Evolutionary conservation across 2,329 filamentous ascomycete species (phyloP).

Genomic region (Cercospora sojina): DNA sequence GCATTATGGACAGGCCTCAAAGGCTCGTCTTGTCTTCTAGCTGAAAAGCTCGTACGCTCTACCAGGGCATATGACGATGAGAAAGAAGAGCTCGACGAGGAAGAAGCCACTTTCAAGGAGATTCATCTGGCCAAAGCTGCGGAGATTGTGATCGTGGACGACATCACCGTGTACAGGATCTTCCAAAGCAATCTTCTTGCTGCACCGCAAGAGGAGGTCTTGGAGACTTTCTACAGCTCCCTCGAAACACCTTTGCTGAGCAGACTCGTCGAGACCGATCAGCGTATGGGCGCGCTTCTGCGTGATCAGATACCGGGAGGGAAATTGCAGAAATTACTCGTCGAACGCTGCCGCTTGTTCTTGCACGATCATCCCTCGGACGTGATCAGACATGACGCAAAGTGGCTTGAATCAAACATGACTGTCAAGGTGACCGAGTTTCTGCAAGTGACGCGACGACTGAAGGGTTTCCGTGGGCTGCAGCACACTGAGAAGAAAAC

Average conservation of each 20-base stretch:
- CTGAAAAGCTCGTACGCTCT: constrained; percentile 69
- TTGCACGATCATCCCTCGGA: constrained; percentile 78
- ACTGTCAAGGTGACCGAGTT: constrained; percentile 74
- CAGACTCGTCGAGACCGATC: constrained; percentile 73
- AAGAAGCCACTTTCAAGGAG: constrained; percentile 61
- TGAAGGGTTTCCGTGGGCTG: constrained; percentile 64
- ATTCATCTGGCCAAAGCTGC: constrained; percentile 73
- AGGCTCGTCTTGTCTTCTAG: constrained; percentile 73
- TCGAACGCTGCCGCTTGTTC: constrained; percentile 87
- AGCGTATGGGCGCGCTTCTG: constrained; percentile 66
- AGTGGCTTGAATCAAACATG: constrained; percentile 87
- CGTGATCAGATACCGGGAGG: constrained; percentile 67
- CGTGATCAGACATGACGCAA: constrained; percentile 78
- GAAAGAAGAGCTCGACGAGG: constrained; percentile 44
- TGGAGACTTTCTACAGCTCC: constrained; percentile 81
- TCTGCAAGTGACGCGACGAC: constrained; percentile 73
- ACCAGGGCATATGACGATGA: constrained; percentile 52
- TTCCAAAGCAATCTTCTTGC: constrained; percentile 84
- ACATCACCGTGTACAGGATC: constrained; percentile 82
- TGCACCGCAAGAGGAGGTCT: constrained; percentile 81
- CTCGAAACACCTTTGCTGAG: constrained; percentile 78
- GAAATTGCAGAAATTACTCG: constrained; percentile 73
- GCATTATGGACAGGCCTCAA: constrained; percentile 75
- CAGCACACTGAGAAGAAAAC: constrained; percentile 72
- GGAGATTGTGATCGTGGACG: constrained; percentile 77